Evolutionary conservation across 2,329 filamentous ascomycete species (phyloP).

Genomic region (Trichoderma koningii): DNA sequence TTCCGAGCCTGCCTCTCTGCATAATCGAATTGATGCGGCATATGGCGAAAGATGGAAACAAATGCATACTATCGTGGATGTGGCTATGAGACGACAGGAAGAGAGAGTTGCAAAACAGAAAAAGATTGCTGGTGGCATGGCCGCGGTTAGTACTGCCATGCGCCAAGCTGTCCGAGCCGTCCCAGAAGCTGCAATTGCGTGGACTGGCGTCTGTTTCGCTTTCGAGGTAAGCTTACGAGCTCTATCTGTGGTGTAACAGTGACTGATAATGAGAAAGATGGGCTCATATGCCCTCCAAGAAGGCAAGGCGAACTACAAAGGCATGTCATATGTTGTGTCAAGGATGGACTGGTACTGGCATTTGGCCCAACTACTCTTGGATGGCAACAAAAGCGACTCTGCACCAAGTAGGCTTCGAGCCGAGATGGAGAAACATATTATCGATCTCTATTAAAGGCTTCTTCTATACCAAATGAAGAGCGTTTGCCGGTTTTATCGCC

Average conservation of each 20-base stretch:
- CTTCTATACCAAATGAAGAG: background rate
- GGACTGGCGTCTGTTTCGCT: conserved; percentile 12
- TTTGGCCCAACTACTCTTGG: background rate
- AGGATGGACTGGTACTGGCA: conserved; percentile 1
- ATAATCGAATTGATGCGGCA: background rate
- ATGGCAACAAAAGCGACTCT: background rate
- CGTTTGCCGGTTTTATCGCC: background rate
- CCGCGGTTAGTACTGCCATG: conserved; percentile 22
- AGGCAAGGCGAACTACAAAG: background rate
- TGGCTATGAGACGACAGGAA: background rate
- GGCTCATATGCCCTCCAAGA: background rate
- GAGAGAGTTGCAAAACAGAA: background rate
- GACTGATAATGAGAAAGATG: background rate
- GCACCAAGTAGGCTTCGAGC: background rate
- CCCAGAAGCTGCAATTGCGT: conserved; percentile 6
- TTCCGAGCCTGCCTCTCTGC: background rate
- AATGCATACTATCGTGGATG: background rate
- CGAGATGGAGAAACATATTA: background rate
- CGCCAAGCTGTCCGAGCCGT: conserved; percentile 1
- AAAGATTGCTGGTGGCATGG: background rate
- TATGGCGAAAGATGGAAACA: background rate
- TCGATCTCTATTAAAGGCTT: background rate
- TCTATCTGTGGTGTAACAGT: background rate
- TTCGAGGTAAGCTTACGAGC: background rate
- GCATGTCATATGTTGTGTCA: background rate